Evolutionary conservation across 345 rosid genomes (phyloP).

Genomic region (Camelina sativa): DNA sequence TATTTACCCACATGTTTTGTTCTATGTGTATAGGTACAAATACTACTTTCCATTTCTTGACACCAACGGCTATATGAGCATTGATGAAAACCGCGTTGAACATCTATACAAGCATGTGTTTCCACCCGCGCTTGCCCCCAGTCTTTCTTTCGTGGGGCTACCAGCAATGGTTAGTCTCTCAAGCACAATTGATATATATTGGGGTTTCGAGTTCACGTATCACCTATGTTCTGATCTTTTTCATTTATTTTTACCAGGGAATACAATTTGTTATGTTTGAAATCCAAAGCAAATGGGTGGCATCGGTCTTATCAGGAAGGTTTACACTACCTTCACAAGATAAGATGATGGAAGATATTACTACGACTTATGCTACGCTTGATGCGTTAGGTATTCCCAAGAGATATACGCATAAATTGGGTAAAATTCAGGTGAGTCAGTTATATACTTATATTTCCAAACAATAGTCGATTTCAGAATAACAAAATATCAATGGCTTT

Average conservation of each 20-base stretch:
- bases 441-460: neutral
- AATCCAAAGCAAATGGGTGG: constrained; percentile 41
- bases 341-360: constrained; percentile 47
- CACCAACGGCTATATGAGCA: constrained; percentile 60
- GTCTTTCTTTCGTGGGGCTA: constrained; percentile 77
- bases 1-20: neutral
- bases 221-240: neutral
- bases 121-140: constrained; percentile 66
- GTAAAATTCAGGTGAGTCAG: neutral
- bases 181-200: neutral
- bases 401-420: constrained; percentile 56
- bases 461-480: too few relatives aligned
- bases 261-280: constrained; percentile 25
- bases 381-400: constrained; percentile 62
- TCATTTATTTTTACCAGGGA: neutral
- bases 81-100: constrained; percentile 73
- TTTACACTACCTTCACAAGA: constrained; percentile 30
- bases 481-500: too few relatives aligned
- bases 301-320: constrained; percentile 32
- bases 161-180: constrained; percentile 63
- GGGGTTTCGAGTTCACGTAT: neutral
- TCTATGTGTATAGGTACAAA: constrained; percentile 59
- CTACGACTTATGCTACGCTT: constrained; percentile 48
- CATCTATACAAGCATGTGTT: constrained; percentile 80
- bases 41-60: constrained; percentile 81